Percentiles rank a stretch among this genome's conserved stretches.
Evolutionary conservation across 371 early-diverging fungal species (phyloP).

Genomic region (Syncephalis fuscata): DNA sequence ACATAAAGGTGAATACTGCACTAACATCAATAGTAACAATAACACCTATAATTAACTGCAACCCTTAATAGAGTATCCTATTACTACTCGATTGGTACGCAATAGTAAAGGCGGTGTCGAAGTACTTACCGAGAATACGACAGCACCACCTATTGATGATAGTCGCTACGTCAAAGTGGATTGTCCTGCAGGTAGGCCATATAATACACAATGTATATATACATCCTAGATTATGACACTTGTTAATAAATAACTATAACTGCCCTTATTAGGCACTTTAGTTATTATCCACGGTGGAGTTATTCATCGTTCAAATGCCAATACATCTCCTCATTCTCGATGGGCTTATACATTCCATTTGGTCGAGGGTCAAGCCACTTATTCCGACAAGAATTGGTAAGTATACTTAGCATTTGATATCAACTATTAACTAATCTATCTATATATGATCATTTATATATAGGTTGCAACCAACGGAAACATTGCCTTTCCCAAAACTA

Average conservation of each 20-base stretch:
- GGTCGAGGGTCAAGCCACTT: constrained; percentile 56
- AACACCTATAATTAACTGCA: not conserved
- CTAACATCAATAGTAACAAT: not conserved
- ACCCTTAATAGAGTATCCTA: constrained; percentile 22
- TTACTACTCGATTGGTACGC: constrained; percentile 63
- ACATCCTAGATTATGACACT: too few relatives aligned
- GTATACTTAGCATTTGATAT: not conserved
- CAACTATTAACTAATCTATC: not conserved
- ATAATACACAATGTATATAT: not conserved
- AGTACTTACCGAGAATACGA: constrained; percentile 9
- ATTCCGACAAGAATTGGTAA: constrained; percentile 55
- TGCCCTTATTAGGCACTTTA: constrained; percentile 40
- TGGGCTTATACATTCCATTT: constrained; percentile 90
- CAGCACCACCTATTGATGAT: too few relatives aligned
- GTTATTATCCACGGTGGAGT: constrained; percentile 86
- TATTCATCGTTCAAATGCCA: constrained; percentile 66
- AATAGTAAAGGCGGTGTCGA: constrained; percentile 15
- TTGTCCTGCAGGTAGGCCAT: too few relatives aligned
- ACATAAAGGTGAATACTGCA: constrained; percentile 40
- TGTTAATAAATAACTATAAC: constrained; percentile 16
- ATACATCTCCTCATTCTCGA: constrained; percentile 56
- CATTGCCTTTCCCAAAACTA: constrained; percentile 15
- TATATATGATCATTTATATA: too few relatives aligned
- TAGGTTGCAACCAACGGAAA: constrained; percentile 16
- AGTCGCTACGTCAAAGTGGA: too few relatives aligned